Percentiles rank a stretch among this genome's conserved stretches.
phyloP scores from a whole-genome alignment of 495 filamentous ascomycete species.

The Daldinia decipiens region DNA sequence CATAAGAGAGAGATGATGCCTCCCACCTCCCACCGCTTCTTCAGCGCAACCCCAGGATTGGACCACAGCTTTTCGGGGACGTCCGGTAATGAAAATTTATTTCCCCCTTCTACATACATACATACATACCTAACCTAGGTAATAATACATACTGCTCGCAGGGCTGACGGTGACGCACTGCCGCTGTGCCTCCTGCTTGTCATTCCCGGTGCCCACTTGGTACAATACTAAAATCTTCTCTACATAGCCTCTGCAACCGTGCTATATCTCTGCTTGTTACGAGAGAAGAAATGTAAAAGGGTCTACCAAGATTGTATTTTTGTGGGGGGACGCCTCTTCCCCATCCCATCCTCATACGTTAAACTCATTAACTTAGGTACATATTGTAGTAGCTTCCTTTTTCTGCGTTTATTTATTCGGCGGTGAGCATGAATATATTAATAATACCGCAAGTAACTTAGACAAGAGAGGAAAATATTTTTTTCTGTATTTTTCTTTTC shows the following conservation, averaged over 20 bases:
- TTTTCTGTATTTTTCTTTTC: constrained; percentile 8
- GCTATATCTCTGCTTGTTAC: constrained; percentile 15
- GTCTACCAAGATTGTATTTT: constrained; percentile 6
- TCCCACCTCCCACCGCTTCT: constrained; percentile 40
- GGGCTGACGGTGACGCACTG: constrained; percentile 43
- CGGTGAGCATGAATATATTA: constrained; percentile 36
- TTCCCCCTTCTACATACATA: background rate
- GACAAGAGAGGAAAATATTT: constrained; percentile 1
- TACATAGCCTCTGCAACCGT: too few relatives aligned
- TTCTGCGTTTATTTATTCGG: constrained; percentile 10
- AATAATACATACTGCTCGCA: constrained; percentile 16
- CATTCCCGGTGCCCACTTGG: constrained; percentile 33
- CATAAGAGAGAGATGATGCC: constrained; percentile 33
- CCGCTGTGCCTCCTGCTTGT: constrained; percentile 37
- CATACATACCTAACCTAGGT: too few relatives aligned
- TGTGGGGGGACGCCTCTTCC: constrained; percentile 28
- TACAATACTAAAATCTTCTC: background rate
- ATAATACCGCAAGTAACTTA: background rate
- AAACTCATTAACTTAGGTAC: background rate
- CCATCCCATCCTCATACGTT: constrained; percentile 8
- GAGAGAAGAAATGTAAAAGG: constrained; percentile 18
- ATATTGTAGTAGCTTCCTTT: constrained; percentile 4
- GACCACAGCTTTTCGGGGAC: constrained; percentile 40
- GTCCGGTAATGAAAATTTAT: constrained; percentile 33
- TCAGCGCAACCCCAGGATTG: constrained; percentile 42